Conservation (phyloP, 495 filamentous ascomycete genomes). For the Xylaria castorea region DNA sequence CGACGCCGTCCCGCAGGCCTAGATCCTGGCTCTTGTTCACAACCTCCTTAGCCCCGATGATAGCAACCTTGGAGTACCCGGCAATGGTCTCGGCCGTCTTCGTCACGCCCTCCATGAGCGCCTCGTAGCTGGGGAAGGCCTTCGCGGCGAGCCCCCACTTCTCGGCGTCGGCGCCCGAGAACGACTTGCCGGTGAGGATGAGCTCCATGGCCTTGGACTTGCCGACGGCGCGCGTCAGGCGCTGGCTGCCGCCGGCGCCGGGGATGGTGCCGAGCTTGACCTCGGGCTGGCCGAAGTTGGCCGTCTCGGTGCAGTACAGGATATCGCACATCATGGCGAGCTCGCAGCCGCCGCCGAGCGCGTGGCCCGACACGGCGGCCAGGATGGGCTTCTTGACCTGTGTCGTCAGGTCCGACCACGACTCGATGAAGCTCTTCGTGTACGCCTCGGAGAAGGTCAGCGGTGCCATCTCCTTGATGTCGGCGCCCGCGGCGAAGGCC, state of each 20-base stretch:
- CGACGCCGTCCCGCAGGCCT: conserved; percentile 83
- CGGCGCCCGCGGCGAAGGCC: conserved; percentile 94
- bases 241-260: conserved; percentile 88
- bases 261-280: conserved; percentile 93
- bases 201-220: conserved; percentile 94
- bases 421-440: conserved; percentile 86
- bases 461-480: conserved; percentile 98
- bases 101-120: conserved; percentile 77
- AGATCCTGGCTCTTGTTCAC: conserved; percentile 97
- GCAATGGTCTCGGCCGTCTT: conserved; percentile 90
- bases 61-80: conserved; percentile 75
- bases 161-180: conserved; percentile 80
- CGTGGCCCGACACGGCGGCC: conserved; percentile 91
- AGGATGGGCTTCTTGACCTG: conserved; percentile 89
- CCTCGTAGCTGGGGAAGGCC: conserved; percentile 80
- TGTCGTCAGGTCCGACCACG: conserved; percentile 84
- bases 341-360: conserved; percentile 94
- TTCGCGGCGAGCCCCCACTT: conserved; percentile 89
- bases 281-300: conserved; percentile 95
- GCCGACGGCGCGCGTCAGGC: conserved; percentile 85
- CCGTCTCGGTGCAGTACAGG: conserved; percentile 81
- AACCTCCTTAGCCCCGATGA: conserved; percentile 94
- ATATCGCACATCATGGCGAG: conserved; percentile 98
- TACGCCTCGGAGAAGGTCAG: conserved; percentile 87
- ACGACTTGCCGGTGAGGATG: conserved; percentile 84